Conservation (phyloP, 73 alveolate genomes). For the Paramecium caudatum region DNA sequence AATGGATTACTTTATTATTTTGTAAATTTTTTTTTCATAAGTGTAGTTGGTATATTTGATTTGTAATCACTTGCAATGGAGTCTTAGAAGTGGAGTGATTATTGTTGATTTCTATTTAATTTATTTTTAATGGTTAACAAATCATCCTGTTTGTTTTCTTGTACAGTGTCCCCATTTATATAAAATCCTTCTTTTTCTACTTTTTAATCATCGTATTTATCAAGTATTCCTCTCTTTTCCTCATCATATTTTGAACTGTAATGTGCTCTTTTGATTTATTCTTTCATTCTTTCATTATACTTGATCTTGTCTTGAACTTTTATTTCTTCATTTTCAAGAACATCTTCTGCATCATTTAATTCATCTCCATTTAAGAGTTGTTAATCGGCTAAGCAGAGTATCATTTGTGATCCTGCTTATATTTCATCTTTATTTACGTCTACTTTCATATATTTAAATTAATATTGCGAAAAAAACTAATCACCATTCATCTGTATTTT, state of each 20-base stretch:
- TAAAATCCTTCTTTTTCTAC: conserved; percentile 58
- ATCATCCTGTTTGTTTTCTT: conserved; percentile 26
- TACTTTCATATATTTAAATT: conserved; percentile 58
- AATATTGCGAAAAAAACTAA: not conserved
- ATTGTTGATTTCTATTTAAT: not conserved
- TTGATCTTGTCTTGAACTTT: conserved; percentile 9
- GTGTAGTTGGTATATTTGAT: conserved; percentile 34
- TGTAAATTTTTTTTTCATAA: conserved; percentile 28
- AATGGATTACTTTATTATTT: not conserved
- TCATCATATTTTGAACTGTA: conserved; percentile 25
- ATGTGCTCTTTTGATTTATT: not conserved
- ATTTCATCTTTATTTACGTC: conserved; percentile 62
- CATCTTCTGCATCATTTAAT: conserved; percentile 43
- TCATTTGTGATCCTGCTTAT: conserved; percentile 5
- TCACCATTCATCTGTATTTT: conserved; percentile 54
- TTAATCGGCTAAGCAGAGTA: conserved; percentile 45
- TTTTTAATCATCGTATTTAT: conserved; percentile 34
- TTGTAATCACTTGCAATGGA: conserved; percentile 25
- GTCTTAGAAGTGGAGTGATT: not conserved
- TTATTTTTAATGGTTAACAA: not conserved
- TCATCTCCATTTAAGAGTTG: conserved; percentile 11
- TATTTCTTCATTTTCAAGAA: conserved; percentile 9
- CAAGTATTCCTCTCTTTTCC: conserved; percentile 1
- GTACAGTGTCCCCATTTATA: not conserved
- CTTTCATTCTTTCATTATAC: not conserved